Percentiles rank a stretch among this genome's conserved stretches.
These are phyloP conservation scores for Botryosphaeria dothidea DNA, from an alignment of 2,329 filamentous ascomycete genomes.

Conservation along the genomic window DNA sequence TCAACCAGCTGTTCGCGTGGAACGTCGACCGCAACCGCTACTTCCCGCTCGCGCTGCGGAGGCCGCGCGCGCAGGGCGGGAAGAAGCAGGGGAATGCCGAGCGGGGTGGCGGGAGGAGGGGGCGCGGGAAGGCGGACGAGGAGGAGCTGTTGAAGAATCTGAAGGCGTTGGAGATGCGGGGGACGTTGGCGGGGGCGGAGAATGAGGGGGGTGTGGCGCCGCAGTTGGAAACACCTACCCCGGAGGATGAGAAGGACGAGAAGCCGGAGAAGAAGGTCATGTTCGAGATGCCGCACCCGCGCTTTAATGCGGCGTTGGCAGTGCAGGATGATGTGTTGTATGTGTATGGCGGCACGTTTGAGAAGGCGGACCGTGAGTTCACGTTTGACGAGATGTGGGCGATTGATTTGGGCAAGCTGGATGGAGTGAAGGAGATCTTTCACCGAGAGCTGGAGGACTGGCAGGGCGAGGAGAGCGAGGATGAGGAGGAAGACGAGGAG, in stretches of 20 bases:
- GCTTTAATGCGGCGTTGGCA: constrained; percentile 88
- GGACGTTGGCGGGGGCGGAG: constrained; percentile 54
- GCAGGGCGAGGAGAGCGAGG: constrained; percentile 57
- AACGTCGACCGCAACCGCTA: constrained; percentile 95
- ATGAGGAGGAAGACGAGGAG: constrained; percentile 50
- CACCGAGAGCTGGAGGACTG: constrained; percentile 83
- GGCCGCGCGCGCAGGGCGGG: constrained; percentile 68
- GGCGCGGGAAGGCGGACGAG: constrained; percentile 84
- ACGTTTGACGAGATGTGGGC: constrained; percentile 95
- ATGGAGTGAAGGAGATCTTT: constrained; percentile 91
- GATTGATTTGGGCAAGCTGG: constrained; percentile 90
- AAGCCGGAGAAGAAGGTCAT: constrained; percentile 55
- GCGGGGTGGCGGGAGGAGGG: constrained; percentile 58
- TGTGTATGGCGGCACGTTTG: constrained; percentile 92
- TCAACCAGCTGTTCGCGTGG: constrained; percentile 89
- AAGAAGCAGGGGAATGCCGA: constrained; percentile 60
- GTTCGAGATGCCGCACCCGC: constrained; percentile 82
- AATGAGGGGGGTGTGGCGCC: constrained; percentile 32
- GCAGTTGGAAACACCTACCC: constrained; percentile 24
- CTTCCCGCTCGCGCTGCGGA: constrained; percentile 78
- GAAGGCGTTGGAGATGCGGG: constrained; percentile 78
- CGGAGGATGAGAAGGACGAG: constrained; percentile 57
- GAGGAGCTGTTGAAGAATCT: constrained; percentile 87
- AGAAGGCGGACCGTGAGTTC: constrained; percentile 91
- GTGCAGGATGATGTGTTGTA: constrained; percentile 92